Evolutionary conservation across 257 asterid species (phyloP), one percentile per base, ranked within the genome.

Genomic region (Salvia rosmarinus): DNA sequence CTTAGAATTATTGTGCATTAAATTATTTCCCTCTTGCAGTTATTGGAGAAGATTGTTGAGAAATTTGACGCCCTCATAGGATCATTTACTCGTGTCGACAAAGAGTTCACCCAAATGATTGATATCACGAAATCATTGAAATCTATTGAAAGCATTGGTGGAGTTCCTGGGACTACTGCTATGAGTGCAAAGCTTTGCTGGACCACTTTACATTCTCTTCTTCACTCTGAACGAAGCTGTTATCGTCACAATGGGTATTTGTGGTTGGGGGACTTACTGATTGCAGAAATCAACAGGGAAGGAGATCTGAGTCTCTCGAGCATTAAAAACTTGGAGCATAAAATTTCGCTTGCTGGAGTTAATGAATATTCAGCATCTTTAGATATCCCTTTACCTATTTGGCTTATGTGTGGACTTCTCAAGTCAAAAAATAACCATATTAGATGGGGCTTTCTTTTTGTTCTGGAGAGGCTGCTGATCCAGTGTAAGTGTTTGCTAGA

Each of bases 171-270:
- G 30, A 89, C 78, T 64, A 71, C 82, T 67, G 79, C 88, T 51
- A 80, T 82, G 87, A 85, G 87, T 46, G 85, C 88, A 61, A 88
- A 90, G 80, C 87, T 85, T 57, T 83, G 86, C 42, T 91, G 98
- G 98, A 86, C 97, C 77, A 95, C 92, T 70, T 86, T 95, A 71
- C 99, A 95, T 82, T 95, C 99, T 81, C 95, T 95, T 82, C 96
- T 95, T 71, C 99, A 91, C 82, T 95, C 99, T 66, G 94, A 90
- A 75, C 82, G 96, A 71, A 58, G 59, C 35, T 83, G 83, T 70
- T 85, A 88, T 80, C 97, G 98, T 20, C 99, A 90, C 82, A 89
- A 95, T 82, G 98, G 99, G 34, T 87, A 91, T 76, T 82, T 95
- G 78, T 95, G 99, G 99, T 80, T 95, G 84, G 98, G 97, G 57